Evolutionary conservation across 1,284 basidiomycete genomes (phyloP), one percentile per base, ranked within the genome.

Genomic region (Apiotrichum akiyoshidainum): DNA sequence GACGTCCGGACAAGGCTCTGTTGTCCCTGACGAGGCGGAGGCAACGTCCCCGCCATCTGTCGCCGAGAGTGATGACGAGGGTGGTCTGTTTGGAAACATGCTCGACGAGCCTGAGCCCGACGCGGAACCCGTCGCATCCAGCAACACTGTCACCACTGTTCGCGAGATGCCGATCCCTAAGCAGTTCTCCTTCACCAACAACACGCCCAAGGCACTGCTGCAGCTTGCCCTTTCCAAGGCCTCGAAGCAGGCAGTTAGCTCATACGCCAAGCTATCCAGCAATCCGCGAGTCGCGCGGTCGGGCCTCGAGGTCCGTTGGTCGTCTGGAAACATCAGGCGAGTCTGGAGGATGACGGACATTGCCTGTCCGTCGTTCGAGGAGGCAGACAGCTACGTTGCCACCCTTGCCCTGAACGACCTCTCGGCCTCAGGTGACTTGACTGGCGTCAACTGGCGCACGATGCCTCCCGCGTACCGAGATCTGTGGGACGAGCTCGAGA

Each of bases 351-450:
- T 98, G 90, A 85, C 88, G 2, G 86, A 91, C 59, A 80, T 91
- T 42, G 93, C 89, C 5, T 97, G 95, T 71, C 80, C 84, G 46
- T 84, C 89, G 60, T 82, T 86, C 57, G 72, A 72, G 0, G 91
- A 98, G 70, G 92, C 95, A 5, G 91, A 94, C 70, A 88, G 98
- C 69, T 97, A 92, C 69, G 84, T 96, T 54, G 85, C 95, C 1
- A 90, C 89, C 2, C 78, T 95, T 31, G 93, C 92, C 0, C 80
- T 99, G 34, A 88, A 92, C 73, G 81, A 84, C 21, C 79, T 96
- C 52, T 84, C 84, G 0, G 89, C 85, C 58, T 54, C 65, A 19
- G 70, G 68, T 0, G 64, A 67, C 2, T 37, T 75, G 1, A 40
- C 41, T 2, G 64, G 65, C 0, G 64, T 75, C 16, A 77, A 74